Evolutionary conservation across 2,329 filamentous ascomycete genomes (phyloP).

Genomic region (Microdochium trichocladiopsis): DNA sequence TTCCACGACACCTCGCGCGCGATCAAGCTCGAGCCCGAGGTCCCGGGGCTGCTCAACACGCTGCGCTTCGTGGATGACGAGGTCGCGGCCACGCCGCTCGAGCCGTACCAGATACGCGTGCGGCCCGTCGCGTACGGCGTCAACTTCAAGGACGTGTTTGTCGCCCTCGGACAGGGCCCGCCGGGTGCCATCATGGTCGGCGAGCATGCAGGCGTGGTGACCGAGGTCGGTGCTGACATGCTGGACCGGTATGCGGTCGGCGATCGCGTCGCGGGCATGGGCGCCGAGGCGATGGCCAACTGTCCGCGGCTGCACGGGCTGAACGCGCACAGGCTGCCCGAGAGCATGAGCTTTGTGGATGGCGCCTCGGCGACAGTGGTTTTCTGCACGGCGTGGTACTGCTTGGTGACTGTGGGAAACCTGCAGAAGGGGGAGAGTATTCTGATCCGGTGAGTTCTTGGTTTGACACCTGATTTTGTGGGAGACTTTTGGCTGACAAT

Average conservation of each 20-base stretch:
- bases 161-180: slow-evolving; percentile 1
- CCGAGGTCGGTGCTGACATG: background rate
- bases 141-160: slow-evolving; percentile 4
- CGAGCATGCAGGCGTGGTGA: slow-evolving; percentile 4
- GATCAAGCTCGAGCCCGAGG: background rate
- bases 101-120: slow-evolving; percentile 3
- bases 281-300: background rate
- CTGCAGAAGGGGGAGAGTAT: background rate
- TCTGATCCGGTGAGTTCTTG: background rate
- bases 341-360: background rate
- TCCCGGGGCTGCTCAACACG: slow-evolving; percentile 3
- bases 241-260: background rate
- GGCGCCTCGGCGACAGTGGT: background rate
- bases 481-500: too few species aligned
- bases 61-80: slow-evolving; percentile 4
- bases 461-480: too few species aligned
- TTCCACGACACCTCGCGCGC: background rate
- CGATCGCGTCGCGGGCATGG: background rate
- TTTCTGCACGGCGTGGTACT: background rate
- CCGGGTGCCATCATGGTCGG: background rate
- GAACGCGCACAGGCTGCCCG: background rate
- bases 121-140: slow-evolving; percentile 6
- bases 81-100: background rate
- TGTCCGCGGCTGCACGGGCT: background rate
- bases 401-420: background rate